phyloP scores from a whole-genome alignment of 1,284 basidiomycete genomes.

The Austroboletus olivaceoglutinosus region DNA sequence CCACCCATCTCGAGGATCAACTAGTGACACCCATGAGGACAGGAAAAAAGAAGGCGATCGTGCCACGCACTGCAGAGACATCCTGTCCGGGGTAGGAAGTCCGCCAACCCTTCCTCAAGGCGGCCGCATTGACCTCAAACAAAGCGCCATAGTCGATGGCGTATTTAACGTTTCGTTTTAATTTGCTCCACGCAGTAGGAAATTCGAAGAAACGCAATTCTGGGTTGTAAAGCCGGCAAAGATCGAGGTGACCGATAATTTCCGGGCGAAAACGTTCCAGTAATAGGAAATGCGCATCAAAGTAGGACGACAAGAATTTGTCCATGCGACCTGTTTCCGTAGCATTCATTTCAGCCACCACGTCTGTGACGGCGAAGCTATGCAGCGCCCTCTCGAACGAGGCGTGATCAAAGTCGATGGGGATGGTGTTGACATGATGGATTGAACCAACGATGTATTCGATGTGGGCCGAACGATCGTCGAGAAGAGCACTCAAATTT shows the following conservation, averaged over 20 bases:
- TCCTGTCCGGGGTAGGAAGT: slow-evolving; percentile 83
- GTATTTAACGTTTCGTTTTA: slow-evolving; percentile 75
- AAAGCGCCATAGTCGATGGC: slow-evolving; percentile 85
- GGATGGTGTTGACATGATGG: slow-evolving; percentile 86
- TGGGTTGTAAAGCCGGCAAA: slow-evolving; percentile 81
- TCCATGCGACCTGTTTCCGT: slow-evolving; percentile 32
- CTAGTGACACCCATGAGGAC: slow-evolving; percentile 43
- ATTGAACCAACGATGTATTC: slow-evolving; percentile 94
- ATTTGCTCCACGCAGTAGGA: slow-evolving; percentile 59
- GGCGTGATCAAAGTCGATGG: slow-evolving; percentile 88
- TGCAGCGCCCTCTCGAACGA: slow-evolving; percentile 66
- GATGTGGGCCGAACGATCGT: slow-evolving; percentile 49
- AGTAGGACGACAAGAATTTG: slow-evolving; percentile 66
- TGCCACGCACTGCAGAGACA: slow-evolving; percentile 64
- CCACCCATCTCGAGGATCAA: slow-evolving; percentile 68
- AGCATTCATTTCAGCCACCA: slow-evolving; percentile 27
- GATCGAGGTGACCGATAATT: slow-evolving; percentile 91
- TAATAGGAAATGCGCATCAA: slow-evolving; percentile 79
- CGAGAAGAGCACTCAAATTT: slow-evolving; percentile 51
- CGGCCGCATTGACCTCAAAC: slow-evolving; percentile 93
- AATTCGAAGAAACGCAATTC: slow-evolving; percentile 51
- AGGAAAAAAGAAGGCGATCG: slow-evolving; percentile 11
- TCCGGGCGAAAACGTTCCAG: slow-evolving; percentile 76
- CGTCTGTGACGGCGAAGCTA: slow-evolving; percentile 35
- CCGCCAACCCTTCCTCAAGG: slow-evolving; percentile 89